These are phyloP conservation scores for Nigrograna mackinnonii DNA, from an alignment of 2,329 filamentous ascomycete genomes.

Conservation along the genomic window DNA sequence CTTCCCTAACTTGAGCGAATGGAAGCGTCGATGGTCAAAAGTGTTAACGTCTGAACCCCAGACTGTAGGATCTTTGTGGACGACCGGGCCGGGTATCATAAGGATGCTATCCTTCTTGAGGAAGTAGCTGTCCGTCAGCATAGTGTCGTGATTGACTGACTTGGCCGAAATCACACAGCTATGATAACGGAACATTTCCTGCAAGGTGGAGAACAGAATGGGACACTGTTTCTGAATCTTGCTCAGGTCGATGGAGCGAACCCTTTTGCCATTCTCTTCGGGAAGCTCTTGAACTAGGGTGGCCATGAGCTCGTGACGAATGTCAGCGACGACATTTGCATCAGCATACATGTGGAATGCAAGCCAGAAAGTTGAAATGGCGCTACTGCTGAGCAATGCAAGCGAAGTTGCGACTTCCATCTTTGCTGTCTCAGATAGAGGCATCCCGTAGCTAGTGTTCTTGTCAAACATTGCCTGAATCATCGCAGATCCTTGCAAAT, in stretches of 20 bases:
- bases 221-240: constrained; percentile 41
- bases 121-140: constrained; percentile 33
- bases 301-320: constrained; percentile 33
- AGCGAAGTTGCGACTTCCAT: constrained; percentile 47
- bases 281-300: constrained; percentile 5
- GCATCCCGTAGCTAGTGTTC: constrained; percentile 33
- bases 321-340: constrained; percentile 25
- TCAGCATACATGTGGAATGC: constrained; percentile 43
- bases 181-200: constrained; percentile 47
- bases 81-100: constrained; percentile 37
- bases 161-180: constrained; percentile 43
- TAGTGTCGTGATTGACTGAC: constrained; percentile 39
- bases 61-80: constrained; percentile 32
- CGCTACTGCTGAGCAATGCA: constrained; percentile 47
- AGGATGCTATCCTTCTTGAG: constrained; percentile 41
- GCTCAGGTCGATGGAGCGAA: constrained; percentile 30
- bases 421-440: constrained; percentile 42
- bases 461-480: constrained; percentile 41
- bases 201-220: constrained; percentile 44
- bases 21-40: constrained; percentile 41
- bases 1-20: background rate
- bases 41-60: constrained; percentile 35
- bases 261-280: background rate
- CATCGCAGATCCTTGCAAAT: constrained; percentile 43
- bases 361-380: constrained; percentile 46